Conservation (phyloP, 2,329 filamentous ascomycete species). For the Domatiomyces catenatus region DNA sequence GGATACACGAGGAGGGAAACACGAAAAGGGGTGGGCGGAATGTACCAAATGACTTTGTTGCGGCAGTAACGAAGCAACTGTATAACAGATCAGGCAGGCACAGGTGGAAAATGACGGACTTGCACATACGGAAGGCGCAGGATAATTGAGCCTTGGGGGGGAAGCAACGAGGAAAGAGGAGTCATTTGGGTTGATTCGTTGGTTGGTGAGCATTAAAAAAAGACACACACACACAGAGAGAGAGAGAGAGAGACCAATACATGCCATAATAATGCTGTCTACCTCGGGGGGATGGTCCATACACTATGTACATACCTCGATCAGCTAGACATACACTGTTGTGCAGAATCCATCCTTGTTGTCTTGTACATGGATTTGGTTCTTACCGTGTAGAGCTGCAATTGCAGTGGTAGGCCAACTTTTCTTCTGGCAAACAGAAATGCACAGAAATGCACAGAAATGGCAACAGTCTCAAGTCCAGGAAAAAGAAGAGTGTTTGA, state of each 20-base stretch:
- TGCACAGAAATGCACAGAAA: too few relatives aligned
- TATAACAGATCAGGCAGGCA: neutral
- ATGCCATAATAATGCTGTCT: neutral
- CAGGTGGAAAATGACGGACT: neutral
- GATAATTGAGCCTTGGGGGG: neutral
- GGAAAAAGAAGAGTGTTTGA: too few relatives aligned
- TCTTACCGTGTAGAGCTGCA: too few relatives aligned
- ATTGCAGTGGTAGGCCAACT: too few relatives aligned
- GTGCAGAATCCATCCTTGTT: neutral
- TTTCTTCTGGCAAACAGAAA: too few relatives aligned
- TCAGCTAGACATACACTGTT: neutral
- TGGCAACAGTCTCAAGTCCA: too few relatives aligned
- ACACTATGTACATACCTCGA: neutral
- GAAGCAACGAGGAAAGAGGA: neutral
- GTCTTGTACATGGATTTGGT: neutral
- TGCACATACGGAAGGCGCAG: neutral
- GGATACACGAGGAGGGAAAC: neutral
- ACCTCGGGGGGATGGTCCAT: neutral
- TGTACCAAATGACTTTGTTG: neutral
- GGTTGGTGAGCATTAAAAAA: too few relatives aligned
- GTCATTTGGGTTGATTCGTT: neutral
- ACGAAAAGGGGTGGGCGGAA: neutral
- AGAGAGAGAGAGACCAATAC: too few relatives aligned
- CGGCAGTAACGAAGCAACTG: neutral
- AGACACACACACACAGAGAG: too few relatives aligned